Percentiles rank a stretch among this genome's conserved stretches.
Evolutionary conservation across 1,139 yeast species (phyloP).

Genomic region (Pichia sp.): DNA sequence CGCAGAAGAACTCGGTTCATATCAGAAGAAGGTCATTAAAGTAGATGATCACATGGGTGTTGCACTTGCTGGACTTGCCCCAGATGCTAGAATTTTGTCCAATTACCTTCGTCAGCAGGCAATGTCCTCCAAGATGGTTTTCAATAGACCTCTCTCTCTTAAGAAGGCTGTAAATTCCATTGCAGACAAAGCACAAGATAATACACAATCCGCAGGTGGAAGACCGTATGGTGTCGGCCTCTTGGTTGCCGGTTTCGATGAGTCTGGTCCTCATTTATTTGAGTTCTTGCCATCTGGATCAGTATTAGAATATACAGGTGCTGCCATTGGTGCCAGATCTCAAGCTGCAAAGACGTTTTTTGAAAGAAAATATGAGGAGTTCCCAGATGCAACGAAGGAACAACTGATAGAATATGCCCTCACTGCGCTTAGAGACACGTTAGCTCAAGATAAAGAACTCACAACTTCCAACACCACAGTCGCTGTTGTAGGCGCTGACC

Average conservation of each 20-base stretch:
- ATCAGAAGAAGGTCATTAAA: conserved; percentile 87
- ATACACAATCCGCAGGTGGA: conserved; percentile 93
- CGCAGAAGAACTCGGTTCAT: conserved; percentile 95
- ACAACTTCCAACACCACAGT: conserved; percentile 80
- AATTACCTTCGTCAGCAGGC: conserved; percentile 89
- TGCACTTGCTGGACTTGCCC: conserved; percentile 95
- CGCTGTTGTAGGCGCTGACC: conserved; percentile 81
- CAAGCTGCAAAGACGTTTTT: conserved; percentile 96
- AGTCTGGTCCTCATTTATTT: conserved; percentile 86
- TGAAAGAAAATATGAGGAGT: conserved; percentile 73
- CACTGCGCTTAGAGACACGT: conserved; percentile 87
- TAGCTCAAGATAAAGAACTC: conserved; percentile 90
- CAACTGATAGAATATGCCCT: conserved; percentile 82
- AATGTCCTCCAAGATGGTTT: conserved; percentile 78
- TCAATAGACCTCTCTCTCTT: conserved; percentile 81
- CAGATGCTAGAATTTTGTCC: conserved; percentile 92
- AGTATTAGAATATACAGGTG: conserved; percentile 82
- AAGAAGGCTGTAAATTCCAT: conserved; percentile 78
- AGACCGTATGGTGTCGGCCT: conserved; percentile 98
- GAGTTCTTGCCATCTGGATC: conserved; percentile 97
- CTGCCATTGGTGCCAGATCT: conserved; percentile 97
- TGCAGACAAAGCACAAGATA: conserved; percentile 95
- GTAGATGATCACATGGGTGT: conserved; percentile 92
- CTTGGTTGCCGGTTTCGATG: conserved; percentile 87
- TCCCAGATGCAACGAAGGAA: conserved; percentile 56